A percentile compares a stretch with the other conserved stretches of the same genome.
These are phyloP conservation scores for Vitis hybrid DNA, from an alignment of 177 flowering plant genomes.

Conservation along the genomic window DNA sequence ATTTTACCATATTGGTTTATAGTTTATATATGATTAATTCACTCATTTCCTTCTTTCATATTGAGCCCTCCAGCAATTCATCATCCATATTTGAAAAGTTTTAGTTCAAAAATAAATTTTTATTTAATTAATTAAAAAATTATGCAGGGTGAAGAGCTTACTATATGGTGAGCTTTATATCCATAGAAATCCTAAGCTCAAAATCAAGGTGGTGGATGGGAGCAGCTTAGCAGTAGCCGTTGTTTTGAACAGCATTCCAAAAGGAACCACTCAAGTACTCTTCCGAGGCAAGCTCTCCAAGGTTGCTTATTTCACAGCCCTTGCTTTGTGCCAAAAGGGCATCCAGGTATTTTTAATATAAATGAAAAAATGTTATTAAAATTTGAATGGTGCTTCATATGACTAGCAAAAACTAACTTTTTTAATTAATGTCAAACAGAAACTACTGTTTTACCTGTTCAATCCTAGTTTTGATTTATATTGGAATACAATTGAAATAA, in stretches of 20 bases:
- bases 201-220: constrained; percentile 72
- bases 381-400: background rate
- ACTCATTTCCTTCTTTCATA: too few species aligned
- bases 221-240: constrained; percentile 59
- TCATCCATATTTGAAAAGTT: too few species aligned
- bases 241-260: constrained; percentile 56
- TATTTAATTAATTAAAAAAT: background rate
- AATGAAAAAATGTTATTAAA: background rate
- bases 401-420: too few species aligned
- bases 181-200: constrained; percentile 42
- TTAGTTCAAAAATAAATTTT: too few species aligned
- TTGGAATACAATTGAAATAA: too few species aligned
- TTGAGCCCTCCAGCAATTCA: too few species aligned
- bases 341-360: constrained; percentile 37
- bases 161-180: constrained; percentile 49
- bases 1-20: too few species aligned
- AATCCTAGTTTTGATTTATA: background rate
- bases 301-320: constrained; percentile 38
- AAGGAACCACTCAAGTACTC: constrained; percentile 48
- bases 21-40: too few species aligned
- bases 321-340: constrained; percentile 45
- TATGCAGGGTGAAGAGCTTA: constrained; percentile 58
- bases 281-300: constrained; percentile 48
- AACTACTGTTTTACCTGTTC: background rate
- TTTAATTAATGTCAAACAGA: too few species aligned